These are phyloP conservation scores for Trichoderma sp. DNA, from an alignment of 2,329 filamentous ascomycete genomes.

Conservation along the genomic window DNA sequence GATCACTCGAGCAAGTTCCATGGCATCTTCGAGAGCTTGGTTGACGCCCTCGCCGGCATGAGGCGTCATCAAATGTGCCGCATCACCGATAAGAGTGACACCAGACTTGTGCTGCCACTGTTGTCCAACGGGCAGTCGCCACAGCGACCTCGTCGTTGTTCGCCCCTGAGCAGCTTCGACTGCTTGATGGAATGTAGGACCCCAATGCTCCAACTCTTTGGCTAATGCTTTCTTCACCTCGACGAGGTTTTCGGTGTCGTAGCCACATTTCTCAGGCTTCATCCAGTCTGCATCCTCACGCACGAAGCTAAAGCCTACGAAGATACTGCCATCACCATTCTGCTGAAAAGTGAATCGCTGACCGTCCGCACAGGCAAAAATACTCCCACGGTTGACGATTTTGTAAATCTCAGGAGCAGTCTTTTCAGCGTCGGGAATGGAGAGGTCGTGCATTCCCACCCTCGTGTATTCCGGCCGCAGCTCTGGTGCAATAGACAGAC, in stretches of 20 bases:
- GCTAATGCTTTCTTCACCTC: slow-evolving; percentile 40
- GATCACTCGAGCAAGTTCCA: slow-evolving; percentile 46
- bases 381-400: slow-evolving; percentile 45
- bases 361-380: slow-evolving; percentile 44
- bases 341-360: slow-evolving; percentile 39
- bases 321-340: slow-evolving; percentile 48
- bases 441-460: slow-evolving; percentile 42
- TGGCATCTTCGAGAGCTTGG: slow-evolving; percentile 47
- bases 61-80: slow-evolving; percentile 16
- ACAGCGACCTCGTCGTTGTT: slow-evolving; percentile 45
- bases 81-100: slow-evolving; percentile 17
- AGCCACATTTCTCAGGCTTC: slow-evolving; percentile 39
- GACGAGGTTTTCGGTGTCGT: slow-evolving; percentile 40
- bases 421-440: slow-evolving; percentile 39
- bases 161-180: slow-evolving; percentile 40
- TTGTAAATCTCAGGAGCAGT: slow-evolving; percentile 42
- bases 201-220: slow-evolving; percentile 40
- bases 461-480: slow-evolving; percentile 45
- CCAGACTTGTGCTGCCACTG: slow-evolving; percentile 25
- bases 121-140: slow-evolving; percentile 49
- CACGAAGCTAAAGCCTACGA: slow-evolving; percentile 38
- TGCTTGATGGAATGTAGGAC: slow-evolving; percentile 40
- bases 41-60: slow-evolving; percentile 29
- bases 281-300: slow-evolving; percentile 40
- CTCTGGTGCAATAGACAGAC: slow-evolving; percentile 31